Conservation (phyloP, 2,329 filamentous ascomycete species). For the Fusarium cyanostomum region DNA sequence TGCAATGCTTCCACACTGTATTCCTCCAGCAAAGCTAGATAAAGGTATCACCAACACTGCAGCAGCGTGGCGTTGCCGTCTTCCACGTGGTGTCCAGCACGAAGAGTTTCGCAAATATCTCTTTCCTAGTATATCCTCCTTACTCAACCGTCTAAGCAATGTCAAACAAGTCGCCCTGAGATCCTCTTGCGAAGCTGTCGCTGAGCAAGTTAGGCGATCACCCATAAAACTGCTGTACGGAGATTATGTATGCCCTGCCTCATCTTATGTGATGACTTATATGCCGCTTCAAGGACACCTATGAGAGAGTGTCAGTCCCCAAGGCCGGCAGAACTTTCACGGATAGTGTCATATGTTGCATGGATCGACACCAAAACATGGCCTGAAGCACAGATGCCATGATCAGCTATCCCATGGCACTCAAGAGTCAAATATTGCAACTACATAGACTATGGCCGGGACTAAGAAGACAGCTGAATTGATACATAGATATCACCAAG, state of each 20-base stretch:
- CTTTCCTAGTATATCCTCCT: neutral
- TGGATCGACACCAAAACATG: too few relatives aligned
- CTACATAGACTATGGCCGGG: too few relatives aligned
- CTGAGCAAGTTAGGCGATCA: neutral
- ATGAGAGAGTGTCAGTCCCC: neutral
- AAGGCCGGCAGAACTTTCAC: neutral
- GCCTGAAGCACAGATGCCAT: too few relatives aligned
- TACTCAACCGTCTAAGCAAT: neutral
- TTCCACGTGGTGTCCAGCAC: neutral
- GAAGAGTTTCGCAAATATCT: neutral
- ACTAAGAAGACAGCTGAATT: too few relatives aligned
- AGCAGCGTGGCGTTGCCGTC: neutral
- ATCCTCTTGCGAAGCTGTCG: neutral
- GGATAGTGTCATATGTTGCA: neutral
- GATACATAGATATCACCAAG: too few relatives aligned
- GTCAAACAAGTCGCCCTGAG: neutral
- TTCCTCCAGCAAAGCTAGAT: constrained; percentile 1
- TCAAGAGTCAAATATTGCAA: too few relatives aligned
- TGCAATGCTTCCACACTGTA: too few relatives aligned
- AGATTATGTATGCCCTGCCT: neutral
- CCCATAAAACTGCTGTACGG: neutral
- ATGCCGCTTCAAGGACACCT: neutral
- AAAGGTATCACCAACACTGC: neutral
- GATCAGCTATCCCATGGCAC: too few relatives aligned
- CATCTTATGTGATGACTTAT: neutral